Conservation (phyloP, 305 asterid species). For the Stenogyne calaminthoides region DNA sequence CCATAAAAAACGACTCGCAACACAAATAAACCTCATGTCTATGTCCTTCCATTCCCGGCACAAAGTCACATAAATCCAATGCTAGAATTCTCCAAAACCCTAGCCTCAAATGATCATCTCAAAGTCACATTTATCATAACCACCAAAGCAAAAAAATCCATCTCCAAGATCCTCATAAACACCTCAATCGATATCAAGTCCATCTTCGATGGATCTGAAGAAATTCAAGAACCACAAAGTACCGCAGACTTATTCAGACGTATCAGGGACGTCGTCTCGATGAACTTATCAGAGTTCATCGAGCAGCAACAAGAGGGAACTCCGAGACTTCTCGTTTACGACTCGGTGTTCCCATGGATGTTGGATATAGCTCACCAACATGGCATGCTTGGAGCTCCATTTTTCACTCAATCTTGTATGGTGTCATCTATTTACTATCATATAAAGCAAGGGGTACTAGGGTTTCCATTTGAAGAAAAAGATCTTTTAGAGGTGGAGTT, state of each 20-base stretch:
- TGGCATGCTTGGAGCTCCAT: constrained; percentile 39
- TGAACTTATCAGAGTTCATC: constrained; percentile 20
- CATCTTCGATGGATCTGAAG: constrained; percentile 22
- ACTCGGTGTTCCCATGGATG: constrained; percentile 40
- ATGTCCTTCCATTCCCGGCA: constrained; percentile 37
- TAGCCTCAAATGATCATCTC: constrained; percentile 32
- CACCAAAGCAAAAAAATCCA: background rate
- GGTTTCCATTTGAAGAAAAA: constrained; percentile 24
- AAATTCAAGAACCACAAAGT: background rate
- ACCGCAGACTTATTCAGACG: background rate
- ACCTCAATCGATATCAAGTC: constrained; percentile 13
- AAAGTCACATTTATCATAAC: constrained; percentile 35
- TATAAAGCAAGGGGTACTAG: constrained; percentile 31
- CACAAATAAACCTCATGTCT: constrained; percentile 27
- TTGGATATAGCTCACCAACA: constrained; percentile 30
- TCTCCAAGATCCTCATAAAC: background rate
- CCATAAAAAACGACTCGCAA: too few species aligned
- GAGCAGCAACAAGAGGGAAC: constrained; percentile 20
- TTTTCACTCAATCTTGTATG: constrained; percentile 37
- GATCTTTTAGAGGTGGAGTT: constrained; percentile 2
- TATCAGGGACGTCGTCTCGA: constrained; percentile 3
- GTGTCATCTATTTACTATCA: constrained; percentile 31
- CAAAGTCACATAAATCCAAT: constrained; percentile 51
- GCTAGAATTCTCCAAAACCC: constrained; percentile 39
- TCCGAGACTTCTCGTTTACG: constrained; percentile 28